phyloP scores from a whole-genome alignment of 108 stramenopile genomes.

The Aurantiochytrium sp. region DNA sequence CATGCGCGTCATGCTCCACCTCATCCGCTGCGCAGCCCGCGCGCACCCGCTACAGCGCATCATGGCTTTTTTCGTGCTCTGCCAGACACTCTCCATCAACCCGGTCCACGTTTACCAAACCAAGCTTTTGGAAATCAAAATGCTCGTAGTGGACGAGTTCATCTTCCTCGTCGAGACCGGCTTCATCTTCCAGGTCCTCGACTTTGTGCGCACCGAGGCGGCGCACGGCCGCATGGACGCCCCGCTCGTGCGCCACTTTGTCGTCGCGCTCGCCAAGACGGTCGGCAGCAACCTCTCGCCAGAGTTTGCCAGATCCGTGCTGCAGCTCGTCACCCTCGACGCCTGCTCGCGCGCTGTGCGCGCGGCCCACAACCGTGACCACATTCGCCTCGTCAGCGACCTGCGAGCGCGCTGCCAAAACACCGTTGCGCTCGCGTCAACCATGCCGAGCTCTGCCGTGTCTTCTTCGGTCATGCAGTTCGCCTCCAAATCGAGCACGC shows the following conservation, averaged over 20 bases:
- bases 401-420: not conserved
- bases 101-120: not conserved
- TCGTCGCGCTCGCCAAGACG: not conserved
- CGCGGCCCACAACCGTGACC: not conserved
- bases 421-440: not conserved
- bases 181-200: constrained; percentile 24
- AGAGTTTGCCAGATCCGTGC: not conserved
- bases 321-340: not conserved
- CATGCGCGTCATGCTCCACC: not conserved
- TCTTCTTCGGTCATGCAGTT: not conserved
- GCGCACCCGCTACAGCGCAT: constrained; percentile 20
- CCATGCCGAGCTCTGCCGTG: not conserved
- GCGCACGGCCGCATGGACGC: not conserved
- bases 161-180: not conserved
- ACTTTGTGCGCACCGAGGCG: not conserved
- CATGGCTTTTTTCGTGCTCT: not conserved
- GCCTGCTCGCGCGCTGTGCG: not conserved
- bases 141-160: not conserved
- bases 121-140: constrained; percentile 23
- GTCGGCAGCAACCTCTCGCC: not conserved
- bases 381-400: not conserved
- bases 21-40: not conserved
- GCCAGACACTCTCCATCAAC: not conserved
- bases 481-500: not conserved
- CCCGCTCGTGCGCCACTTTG: not conserved